Conservation (phyloP, 352 stramenopile genomes). For the Thraustochytrium sp. region DNA sequence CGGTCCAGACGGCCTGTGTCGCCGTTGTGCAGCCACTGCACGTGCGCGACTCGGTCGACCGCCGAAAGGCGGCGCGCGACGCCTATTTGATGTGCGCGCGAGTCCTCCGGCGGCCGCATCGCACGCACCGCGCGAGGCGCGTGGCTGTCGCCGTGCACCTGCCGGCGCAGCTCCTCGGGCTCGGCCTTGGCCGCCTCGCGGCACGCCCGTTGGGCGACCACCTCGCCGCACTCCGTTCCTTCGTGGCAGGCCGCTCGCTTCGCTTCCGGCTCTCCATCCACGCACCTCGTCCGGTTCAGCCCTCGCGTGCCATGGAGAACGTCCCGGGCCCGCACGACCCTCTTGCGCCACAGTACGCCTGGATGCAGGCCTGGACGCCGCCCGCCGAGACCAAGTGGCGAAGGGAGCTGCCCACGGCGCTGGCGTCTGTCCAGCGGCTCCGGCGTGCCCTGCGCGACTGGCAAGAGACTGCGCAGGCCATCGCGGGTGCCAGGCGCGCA, state of each 20-base stretch:
- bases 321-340: not conserved
- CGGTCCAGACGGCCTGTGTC: not conserved
- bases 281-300: too few relatives aligned
- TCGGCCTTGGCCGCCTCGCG: not conserved
- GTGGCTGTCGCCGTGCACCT: not conserved
- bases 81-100: not conserved
- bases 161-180: not conserved
- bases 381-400: not conserved
- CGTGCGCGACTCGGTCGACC: not conserved
- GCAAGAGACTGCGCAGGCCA: not conserved
- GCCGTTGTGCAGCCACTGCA: not conserved
- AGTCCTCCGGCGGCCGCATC: not conserved
- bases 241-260: not conserved
- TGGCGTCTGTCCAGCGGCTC: not conserved
- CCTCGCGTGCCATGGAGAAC: too few relatives aligned
- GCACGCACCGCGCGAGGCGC: not conserved
- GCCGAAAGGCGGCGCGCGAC: not conserved
- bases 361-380: not conserved
- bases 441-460: not conserved
- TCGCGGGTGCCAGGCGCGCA: not conserved
- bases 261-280: not conserved
- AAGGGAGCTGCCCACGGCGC: not conserved
- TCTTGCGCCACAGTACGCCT: not conserved
- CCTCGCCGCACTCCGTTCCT: not conserved
- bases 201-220: not conserved